Conservation (phyloP, 805 yeast species). For the Saccharomycopsis capsularis region DNA sequence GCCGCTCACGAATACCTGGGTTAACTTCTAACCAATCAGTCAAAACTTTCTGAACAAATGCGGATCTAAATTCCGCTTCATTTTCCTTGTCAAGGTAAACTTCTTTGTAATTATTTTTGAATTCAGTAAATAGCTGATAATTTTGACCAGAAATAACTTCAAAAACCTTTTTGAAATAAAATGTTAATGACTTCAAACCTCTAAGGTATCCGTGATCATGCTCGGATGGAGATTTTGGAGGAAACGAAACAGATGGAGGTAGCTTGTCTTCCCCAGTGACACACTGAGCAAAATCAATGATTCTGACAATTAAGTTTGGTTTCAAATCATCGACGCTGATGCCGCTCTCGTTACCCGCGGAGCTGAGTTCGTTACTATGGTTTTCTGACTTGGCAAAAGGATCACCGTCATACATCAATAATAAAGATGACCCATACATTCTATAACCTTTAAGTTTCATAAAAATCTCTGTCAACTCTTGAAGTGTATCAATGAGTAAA, state of each 20-base stretch:
- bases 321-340: conserved; percentile 21
- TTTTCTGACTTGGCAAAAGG: conserved; percentile 4
- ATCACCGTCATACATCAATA: conserved; percentile 82
- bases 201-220: conserved; percentile 82
- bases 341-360: not conserved
- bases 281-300: conserved; percentile 95
- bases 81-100: not conserved
- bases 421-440: conserved; percentile 82
- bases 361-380: conserved; percentile 14
- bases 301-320: conserved; percentile 39
- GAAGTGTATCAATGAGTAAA: conserved; percentile 49
- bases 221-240: conserved; percentile 57
- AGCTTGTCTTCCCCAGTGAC: conserved; percentile 52
- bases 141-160: conserved; percentile 41
- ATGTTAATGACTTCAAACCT: conserved; percentile 69
- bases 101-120: conserved; percentile 1
- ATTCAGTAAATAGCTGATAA: conserved; percentile 24
- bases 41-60: not conserved
- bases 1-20: conserved; percentile 14
- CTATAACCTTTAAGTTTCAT: conserved; percentile 63
- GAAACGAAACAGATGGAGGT: conserved; percentile 37
- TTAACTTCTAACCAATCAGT: conserved; percentile 9
- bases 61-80: conserved; percentile 6
- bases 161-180: conserved; percentile 59
- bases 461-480: conserved; percentile 51